Evolutionary conservation across 1,284 basidiomycete species (phyloP).

Genomic region (Pascua sp.): DNA sequence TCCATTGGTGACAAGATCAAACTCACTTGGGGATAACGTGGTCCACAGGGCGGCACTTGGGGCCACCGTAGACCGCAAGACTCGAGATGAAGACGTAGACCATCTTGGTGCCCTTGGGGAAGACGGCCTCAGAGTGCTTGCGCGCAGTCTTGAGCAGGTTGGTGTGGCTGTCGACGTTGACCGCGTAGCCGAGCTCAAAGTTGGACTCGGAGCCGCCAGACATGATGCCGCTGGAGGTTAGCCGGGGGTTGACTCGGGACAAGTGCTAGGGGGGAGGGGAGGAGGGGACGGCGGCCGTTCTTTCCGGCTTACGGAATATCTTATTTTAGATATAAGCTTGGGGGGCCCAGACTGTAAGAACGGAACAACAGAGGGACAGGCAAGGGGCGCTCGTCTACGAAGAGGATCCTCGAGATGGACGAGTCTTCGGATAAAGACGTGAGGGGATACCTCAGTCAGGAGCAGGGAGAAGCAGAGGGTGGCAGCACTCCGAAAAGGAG

Average conservation of each 20-base stretch:
- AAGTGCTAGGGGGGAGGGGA: too few species aligned
- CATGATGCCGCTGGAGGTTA: slow-evolving; percentile 58
- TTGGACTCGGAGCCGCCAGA: slow-evolving; percentile 64
- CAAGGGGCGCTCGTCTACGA: too few species aligned
- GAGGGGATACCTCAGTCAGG: too few species aligned
- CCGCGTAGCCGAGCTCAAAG: slow-evolving; percentile 59
- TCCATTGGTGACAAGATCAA: neutral
- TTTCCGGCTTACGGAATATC: too few species aligned
- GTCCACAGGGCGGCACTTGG: slow-evolving; percentile 51
- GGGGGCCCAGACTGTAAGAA: too few species aligned
- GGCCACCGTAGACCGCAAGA: slow-evolving; percentile 63
- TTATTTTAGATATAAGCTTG: too few species aligned
- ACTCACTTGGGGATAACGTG: slow-evolving; percentile 33
- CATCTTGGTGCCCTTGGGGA: slow-evolving; percentile 39
- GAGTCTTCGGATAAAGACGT: too few species aligned
- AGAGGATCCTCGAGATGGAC: too few species aligned
- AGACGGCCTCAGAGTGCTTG: slow-evolving; percentile 40
- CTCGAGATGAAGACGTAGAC: slow-evolving; percentile 63
- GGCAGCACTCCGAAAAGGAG: too few species aligned
- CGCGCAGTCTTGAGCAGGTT: slow-evolving; percentile 55
- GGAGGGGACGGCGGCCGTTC: neutral
- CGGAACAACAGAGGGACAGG: too few species aligned
- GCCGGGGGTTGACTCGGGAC: neutral
- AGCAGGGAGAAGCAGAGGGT: too few species aligned
- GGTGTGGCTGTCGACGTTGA: slow-evolving; percentile 63